Conservation (phyloP, 2,329 filamentous ascomycete genomes). For the Talaromyces sp. region DNA sequence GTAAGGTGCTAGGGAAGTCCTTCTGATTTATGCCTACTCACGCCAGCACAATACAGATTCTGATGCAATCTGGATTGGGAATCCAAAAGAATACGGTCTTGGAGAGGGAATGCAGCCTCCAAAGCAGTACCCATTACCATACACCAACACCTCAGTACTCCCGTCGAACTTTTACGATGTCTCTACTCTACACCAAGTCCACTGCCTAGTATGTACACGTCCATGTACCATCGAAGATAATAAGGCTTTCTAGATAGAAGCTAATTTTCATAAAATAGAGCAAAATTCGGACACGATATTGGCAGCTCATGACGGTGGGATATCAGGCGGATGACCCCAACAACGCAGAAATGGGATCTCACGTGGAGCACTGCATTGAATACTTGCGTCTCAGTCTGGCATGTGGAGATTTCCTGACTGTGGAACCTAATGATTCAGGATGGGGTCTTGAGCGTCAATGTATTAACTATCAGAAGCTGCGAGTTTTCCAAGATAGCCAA, state of each 20-base stretch:
- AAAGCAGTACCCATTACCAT: background rate
- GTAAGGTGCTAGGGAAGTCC: no score
- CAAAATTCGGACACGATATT: no score
- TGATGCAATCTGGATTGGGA: background rate
- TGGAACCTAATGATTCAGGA: constrained; percentile 1
- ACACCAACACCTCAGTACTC: background rate
- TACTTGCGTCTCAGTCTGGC: background rate
- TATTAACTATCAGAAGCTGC: background rate
- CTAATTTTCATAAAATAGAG: no score
- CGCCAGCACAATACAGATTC: background rate
- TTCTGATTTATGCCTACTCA: background rate
- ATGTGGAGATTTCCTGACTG: background rate
- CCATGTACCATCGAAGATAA: no score
- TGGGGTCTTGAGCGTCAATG: background rate
- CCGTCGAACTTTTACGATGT: background rate
- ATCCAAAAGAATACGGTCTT: background rate
- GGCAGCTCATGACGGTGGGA: no score
- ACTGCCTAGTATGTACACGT: background rate
- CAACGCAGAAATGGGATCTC: background rate
- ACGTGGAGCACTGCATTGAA: background rate
- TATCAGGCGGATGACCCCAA: no score
- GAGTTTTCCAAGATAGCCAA: background rate
- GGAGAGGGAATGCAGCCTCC: background rate
- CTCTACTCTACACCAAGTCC: background rate
- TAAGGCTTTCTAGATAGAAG: no score